phyloP scores from a whole-genome alignment of 768 basidiomycete genomes.

The Russula virescens region DNA sequence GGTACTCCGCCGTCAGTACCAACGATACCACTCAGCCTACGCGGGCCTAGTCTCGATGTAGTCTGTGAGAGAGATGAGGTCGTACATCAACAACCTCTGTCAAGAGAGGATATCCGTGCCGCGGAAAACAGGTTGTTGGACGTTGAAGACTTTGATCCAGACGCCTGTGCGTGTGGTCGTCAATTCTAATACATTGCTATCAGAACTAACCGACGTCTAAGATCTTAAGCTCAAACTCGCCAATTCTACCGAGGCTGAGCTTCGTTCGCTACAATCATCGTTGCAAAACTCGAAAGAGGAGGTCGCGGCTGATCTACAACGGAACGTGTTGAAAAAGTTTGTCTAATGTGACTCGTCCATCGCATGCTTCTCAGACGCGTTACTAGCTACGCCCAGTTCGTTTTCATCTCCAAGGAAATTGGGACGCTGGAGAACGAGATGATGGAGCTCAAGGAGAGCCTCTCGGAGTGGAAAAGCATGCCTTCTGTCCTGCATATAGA shows the following conservation, averaged over 20 bases:
- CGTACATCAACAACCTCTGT: conserved; percentile 34
- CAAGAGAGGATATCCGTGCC: conserved; percentile 55
- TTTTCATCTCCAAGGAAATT: conserved; percentile 95
- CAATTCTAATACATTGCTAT: neutral
- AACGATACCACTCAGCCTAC: conserved; percentile 43
- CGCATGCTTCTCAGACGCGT: neutral
- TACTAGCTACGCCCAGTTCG: conserved; percentile 90
- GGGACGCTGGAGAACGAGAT: conserved; percentile 94
- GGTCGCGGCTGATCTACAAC: conserved; percentile 75
- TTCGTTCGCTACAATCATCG: conserved; percentile 70
- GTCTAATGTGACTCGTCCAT: conserved; percentile 20
- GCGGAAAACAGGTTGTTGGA: conserved; percentile 59
- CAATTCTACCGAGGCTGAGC: conserved; percentile 82
- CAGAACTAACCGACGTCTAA: neutral
- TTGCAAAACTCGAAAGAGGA: conserved; percentile 64
- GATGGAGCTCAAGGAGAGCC: conserved; percentile 90
- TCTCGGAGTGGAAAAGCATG: conserved; percentile 95
- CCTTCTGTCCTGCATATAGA: conserved; percentile 90
- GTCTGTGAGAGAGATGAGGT: conserved; percentile 47
- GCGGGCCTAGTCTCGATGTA: conserved; percentile 30
- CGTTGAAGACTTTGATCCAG: conserved; percentile 79
- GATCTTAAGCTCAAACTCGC: conserved; percentile 80
- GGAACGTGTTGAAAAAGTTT: conserved; percentile 97
- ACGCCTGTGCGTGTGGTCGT: conserved; percentile 64
- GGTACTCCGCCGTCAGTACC: conserved; percentile 53